Evolutionary conservation across 208 protist species (phyloP), one percentile per base, ranked within the genome.

Genomic region (Naegleria gruberi): DNA sequence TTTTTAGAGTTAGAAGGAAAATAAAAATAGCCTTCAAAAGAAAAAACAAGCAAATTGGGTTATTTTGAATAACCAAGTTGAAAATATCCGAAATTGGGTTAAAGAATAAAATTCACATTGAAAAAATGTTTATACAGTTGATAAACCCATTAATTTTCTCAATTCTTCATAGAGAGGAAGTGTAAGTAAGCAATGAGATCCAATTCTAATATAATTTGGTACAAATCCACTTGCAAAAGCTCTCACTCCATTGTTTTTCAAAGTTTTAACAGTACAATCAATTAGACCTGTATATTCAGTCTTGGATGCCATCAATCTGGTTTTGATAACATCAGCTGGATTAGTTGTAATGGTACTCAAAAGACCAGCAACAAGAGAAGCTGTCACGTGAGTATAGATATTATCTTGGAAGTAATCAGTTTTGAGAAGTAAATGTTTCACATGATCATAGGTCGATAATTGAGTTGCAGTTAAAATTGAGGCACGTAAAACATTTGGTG

Each of bases 391-490:
- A 10, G 51, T 82, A 23, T 55, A 43, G 15, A 85, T 7, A 30
- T 47, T 82, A 42, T 90, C 88, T n/a, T n/a, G 7, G 4, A 77
- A 88, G 37, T 43, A 34, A 44, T 44, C 5, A 10, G 37, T 37
- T 17, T 74, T 81, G 0, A 92, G 30, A 46, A 92, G 37, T 5
- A 43, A 15, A 26, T 73, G 44, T 57, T 92, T 92, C 19, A 19
- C 42, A 34, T 73, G 46, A n/a, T 92, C 91, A 88, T 92, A 92
- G 4, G 55, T 51, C 43, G 82, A 57, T 0, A 92, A 19, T 90
- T 92, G 91, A 51, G 73, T 46, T 46, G 82, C 82, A 42, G 91
- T 92, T 23, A 92, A n/a, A 37, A 92, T 55, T 12, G 89, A 47
- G 1, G 89, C 87, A 17, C 91, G 51, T 4, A n/a, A 30, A 0